Base-by-base conservation (phyloP, 2,329 filamentous ascomycete species). In the Aspergillus felis region DNA sequence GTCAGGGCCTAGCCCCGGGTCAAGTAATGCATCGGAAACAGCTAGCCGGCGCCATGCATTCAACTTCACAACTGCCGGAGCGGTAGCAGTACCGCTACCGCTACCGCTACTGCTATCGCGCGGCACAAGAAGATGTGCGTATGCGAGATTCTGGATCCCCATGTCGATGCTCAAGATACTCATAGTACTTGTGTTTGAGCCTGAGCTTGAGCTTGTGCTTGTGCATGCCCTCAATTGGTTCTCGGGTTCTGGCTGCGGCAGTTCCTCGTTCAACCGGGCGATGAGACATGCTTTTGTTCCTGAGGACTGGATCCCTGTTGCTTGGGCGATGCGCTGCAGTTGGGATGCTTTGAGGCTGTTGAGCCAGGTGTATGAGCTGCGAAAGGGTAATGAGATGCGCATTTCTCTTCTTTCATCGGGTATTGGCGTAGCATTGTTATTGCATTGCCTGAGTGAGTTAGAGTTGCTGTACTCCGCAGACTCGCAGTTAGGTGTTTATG, bases 131-230 rank as follows among this genome's bases (percentile, higher is more conserved):
- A 90, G 72, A 59, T 90, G 80, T 62, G 88, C 89, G 69, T 86
- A 91, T 1, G 90, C 90, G 3, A 95, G 78, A 70, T 95, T 95
- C 47, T 85, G 85, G 63, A 95, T 89, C 3, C 91, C 91, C 84
- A 94, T 88, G 71, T 95, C 91, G 60, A 95, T 88, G 69, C 89
- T 92, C 35, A 94, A 72, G 25, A 94, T 80, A 47, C 86, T 80
- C 64, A 78, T 57, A 48, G 28, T 56, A 50, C 54, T 12, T 24
- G 14, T 20, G 1, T 22, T 22, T 22, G 22, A 1, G 9, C 46
- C 17, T 20, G 28, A 1, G 9, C 46, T 20, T 20, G 28, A 2
- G 9, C 28, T 17, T 44, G 51, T 49, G 51, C 25, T 22, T 49
- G 28, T 17, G 47, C 38, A 62, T 24, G 56, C 1, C 10, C 9